These are phyloP conservation scores for Berkeleyomyces rouxiae DNA, from an alignment of 2,329 filamentous ascomycete genomes.

Conservation along the genomic window DNA sequence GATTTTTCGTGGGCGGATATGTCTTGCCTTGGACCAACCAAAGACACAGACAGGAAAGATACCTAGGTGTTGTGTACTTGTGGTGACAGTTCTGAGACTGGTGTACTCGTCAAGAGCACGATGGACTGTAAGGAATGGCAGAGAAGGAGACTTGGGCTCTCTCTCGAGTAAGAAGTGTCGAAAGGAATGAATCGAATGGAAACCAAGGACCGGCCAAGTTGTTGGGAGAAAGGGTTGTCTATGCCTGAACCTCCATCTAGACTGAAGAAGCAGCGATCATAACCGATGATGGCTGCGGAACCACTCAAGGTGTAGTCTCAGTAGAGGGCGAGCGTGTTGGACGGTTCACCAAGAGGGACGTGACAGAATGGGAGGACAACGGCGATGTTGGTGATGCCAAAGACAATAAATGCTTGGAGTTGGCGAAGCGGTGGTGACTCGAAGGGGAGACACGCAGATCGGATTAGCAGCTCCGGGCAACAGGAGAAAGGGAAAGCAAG, in stretches of 20 bases:
- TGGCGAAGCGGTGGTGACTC: neutral
- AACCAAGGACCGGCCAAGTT: constrained; percentile 12
- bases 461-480: constrained; percentile 9
- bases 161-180: constrained; percentile 10
- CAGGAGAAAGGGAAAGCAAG: constrained; percentile 13
- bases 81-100: neutral
- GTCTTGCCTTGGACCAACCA: neutral
- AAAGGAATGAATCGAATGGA: constrained; percentile 8
- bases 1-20: neutral
- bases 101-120: constrained; percentile 3
- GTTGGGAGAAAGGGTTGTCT: neutral
- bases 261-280: neutral
- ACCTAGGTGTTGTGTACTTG: neutral
- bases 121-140: neutral
- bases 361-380: neutral
- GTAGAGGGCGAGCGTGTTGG: neutral
- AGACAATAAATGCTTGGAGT: neutral
- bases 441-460: constrained; percentile 5
- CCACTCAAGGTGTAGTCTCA: neutral
- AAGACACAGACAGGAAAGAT: neutral
- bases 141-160: constrained; percentile 14
- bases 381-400: neutral
- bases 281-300: neutral
- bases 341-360: neutral
- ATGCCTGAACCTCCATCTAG: constrained; percentile 9